Evolutionary conservation across 2,329 filamentous ascomycete species (phyloP).

Genomic region (Apiospora sp.): DNA sequence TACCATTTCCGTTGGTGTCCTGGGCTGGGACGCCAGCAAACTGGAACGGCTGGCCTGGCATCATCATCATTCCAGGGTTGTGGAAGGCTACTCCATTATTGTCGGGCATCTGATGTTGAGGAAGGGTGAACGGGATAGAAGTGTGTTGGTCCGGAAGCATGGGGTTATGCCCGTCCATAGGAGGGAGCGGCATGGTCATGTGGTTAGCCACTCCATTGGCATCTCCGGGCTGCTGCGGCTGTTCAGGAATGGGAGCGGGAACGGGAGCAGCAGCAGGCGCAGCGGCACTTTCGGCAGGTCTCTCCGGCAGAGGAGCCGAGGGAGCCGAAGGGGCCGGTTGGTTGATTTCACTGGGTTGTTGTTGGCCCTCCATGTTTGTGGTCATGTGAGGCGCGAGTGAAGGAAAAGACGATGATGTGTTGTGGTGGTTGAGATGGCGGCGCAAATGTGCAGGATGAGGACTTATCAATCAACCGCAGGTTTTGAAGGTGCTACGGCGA

Average conservation of each 20-base stretch:
- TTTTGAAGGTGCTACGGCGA: neutral
- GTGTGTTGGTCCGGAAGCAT: slow-evolving; percentile 23
- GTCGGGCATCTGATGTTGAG: slow-evolving; percentile 14
- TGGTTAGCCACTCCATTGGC: slow-evolving; percentile 10
- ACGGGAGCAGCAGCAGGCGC: neutral
- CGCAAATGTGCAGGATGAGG: neutral
- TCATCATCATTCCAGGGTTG: slow-evolving; percentile 26
- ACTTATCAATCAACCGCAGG: neutral
- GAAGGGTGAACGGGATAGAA: slow-evolving; percentile 13
- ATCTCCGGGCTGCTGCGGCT: neutral
- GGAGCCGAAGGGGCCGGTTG: neutral
- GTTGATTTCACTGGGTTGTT: neutral
- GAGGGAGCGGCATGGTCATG: slow-evolving; percentile 23
- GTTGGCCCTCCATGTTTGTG: slow-evolving; percentile 18
- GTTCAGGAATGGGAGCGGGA: neutral
- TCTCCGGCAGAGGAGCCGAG: slow-evolving; percentile 8
- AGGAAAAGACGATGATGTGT: slow-evolving; percentile 1
- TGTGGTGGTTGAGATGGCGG: slow-evolving; percentile 19
- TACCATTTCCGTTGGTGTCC: slow-evolving; percentile 16
- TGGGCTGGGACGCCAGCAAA: slow-evolving; percentile 18
- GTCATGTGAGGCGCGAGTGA: neutral
- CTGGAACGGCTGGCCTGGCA: slow-evolving; percentile 25
- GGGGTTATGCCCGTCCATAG: slow-evolving; percentile 23
- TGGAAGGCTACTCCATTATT: slow-evolving; percentile 27
- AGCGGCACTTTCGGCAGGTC: neutral